Conservation (phyloP, 2,329 filamentous ascomycete species). For the Beauveria bassiana region DNA sequence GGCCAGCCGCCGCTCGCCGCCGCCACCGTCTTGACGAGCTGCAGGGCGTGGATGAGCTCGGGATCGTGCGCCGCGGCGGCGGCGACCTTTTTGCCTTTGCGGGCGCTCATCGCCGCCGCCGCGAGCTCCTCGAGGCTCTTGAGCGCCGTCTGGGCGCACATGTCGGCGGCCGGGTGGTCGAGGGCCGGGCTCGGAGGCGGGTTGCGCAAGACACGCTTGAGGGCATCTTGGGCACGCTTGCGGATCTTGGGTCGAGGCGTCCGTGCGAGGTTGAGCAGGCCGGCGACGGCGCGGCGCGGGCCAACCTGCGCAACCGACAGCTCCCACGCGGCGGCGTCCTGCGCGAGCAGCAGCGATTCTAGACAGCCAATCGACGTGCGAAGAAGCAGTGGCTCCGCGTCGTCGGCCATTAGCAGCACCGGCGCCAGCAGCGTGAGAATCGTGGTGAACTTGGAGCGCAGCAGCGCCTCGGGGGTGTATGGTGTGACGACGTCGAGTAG, state of each 20-base stretch:
- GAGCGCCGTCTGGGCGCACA: conserved; percentile 89
- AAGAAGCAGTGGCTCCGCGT: conserved; percentile 80
- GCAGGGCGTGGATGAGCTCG: conserved; percentile 80
- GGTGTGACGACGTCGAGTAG: conserved; percentile 88
- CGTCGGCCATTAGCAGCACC: conserved; percentile 66
- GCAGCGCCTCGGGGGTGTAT: conserved; percentile 73
- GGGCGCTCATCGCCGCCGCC: conserved; percentile 50
- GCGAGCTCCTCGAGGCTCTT: conserved; percentile 71
- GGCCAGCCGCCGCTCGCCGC: conserved; percentile 89
- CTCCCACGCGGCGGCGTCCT: conserved; percentile 84
- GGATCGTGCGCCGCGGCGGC: conserved; percentile 61
- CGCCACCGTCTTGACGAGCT: conserved; percentile 85
- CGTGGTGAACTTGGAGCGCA: conserved; percentile 90
- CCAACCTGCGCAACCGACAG: conserved; percentile 75
- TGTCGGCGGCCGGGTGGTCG: conserved; percentile 90
- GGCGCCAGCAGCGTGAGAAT: conserved; percentile 84
- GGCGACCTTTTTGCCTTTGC: conserved; percentile 56
- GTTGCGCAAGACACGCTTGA: conserved; percentile 73
- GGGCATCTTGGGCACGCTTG: conserved; percentile 83
- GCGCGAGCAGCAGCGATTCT: conserved; percentile 82
- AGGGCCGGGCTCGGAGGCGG: conserved; percentile 86
- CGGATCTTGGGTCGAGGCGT: conserved; percentile 89
- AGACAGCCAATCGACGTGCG: conserved; percentile 86
- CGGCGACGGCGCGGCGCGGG: conserved; percentile 79
- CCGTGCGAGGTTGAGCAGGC: conserved; percentile 73